Conservation (phyloP, 129 eudicot species). For the Escallonia rubra region DNA sequence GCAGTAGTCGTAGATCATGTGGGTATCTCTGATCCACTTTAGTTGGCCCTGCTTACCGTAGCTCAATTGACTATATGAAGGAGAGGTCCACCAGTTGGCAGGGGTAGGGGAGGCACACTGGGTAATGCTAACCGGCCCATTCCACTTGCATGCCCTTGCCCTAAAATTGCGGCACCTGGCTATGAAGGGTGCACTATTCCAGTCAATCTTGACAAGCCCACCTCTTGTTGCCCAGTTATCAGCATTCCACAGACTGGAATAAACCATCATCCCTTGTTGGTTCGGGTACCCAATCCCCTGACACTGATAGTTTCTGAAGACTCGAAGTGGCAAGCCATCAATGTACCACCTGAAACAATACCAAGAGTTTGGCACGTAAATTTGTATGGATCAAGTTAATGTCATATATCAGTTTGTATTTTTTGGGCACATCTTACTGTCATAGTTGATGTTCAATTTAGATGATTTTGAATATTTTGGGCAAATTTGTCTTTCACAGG, state of each 20-base stretch:
- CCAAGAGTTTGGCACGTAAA: background rate
- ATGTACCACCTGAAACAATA: conserved; percentile 51
- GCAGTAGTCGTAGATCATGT: conserved; percentile 57
- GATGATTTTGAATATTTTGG: background rate
- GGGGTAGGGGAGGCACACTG: conserved; percentile 24
- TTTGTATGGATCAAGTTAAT: background rate
- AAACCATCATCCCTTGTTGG: conserved; percentile 54
- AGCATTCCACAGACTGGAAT: conserved; percentile 67
- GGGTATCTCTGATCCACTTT: conserved; percentile 39
- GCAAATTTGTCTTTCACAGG: too few species aligned
- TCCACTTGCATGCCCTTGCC: conserved; percentile 42
- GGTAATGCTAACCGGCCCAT: conserved; percentile 28
- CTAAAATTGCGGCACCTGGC: conserved; percentile 35
- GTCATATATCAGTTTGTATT: too few species aligned
- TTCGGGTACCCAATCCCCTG: conserved; percentile 53
- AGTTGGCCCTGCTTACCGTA: conserved; percentile 24
- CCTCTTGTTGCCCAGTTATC: conserved; percentile 72
- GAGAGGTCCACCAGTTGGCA: conserved; percentile 49
- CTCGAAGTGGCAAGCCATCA: conserved; percentile 52
- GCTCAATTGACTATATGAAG: conserved; percentile 25
- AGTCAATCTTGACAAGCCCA: conserved; percentile 51
- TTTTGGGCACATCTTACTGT: background rate
- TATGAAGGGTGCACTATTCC: conserved; percentile 50
- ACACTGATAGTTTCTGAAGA: conserved; percentile 45
- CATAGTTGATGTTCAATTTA: background rate